Evolutionary conservation across 164 flowering plant genomes (phyloP).

Genomic region (Magnolia sinica): DNA sequence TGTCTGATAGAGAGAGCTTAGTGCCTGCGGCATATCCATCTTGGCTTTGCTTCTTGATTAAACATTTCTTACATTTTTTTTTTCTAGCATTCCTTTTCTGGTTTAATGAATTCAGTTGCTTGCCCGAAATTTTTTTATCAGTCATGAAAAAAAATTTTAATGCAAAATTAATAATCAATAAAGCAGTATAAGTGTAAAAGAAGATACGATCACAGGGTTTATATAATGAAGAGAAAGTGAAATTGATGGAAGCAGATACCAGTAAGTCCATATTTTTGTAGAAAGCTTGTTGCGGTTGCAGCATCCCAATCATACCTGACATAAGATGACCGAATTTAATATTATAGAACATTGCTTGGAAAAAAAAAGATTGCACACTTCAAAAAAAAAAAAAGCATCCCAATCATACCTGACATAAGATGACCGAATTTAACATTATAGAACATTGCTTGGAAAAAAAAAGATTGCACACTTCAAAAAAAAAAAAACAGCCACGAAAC

Average conservation of each 20-base stretch:
- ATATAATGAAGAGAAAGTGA: slow-evolving; percentile 71
- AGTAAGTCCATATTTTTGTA: slow-evolving; percentile 77
- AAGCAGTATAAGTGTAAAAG: not conserved
- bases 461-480: not conserved
- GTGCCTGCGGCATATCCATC: too few relatives aligned
- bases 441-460: not conserved
- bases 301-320: slow-evolving; percentile 98
- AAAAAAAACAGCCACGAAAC: slow-evolving; percentile 8
- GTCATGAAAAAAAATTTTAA: slow-evolving; percentile 9
- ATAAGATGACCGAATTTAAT: slow-evolving; percentile 11
- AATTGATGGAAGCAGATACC: slow-evolving; percentile 33
- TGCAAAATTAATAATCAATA: not conserved
- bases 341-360: not conserved
- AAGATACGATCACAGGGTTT: not conserved
- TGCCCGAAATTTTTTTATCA: slow-evolving; percentile 76
- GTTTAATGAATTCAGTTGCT: slow-evolving; percentile 77
- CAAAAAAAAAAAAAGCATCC: slow-evolving; percentile 53
- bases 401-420: slow-evolving; percentile 72
- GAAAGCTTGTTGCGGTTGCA: slow-evolving; percentile 80
- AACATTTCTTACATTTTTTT: too few relatives aligned
- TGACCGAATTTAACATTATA: slow-evolving; percentile 1
- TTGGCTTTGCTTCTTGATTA: too few relatives aligned
- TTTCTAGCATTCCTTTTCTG: slow-evolving; percentile 70
- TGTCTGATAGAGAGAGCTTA: too few relatives aligned
- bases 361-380: not conserved